A percentile compares a stretch with the other conserved stretches of the same genome.
Conservation (phyloP, 768 basidiomycete genomes). For the Russula griseocarnosa region DNA sequence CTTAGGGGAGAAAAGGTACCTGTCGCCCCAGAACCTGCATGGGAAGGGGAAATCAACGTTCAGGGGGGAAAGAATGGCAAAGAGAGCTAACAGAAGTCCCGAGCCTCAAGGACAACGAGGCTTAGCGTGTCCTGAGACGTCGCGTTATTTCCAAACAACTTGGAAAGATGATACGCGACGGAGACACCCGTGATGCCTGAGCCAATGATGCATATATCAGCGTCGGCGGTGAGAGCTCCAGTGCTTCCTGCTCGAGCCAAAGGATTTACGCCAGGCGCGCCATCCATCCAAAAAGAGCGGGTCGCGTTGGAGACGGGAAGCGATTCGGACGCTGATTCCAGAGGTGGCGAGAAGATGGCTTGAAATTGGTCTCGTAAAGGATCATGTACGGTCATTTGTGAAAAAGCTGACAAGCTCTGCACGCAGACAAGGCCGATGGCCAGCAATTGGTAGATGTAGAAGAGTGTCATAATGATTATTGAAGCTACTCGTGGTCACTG, state of each 20-base stretch:
- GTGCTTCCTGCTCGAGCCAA: conserved; percentile 62
- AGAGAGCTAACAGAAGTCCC: conserved; percentile 70
- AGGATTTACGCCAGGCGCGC: conserved; percentile 55
- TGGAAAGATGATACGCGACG: conserved; percentile 66
- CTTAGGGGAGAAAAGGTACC: conserved; percentile 40
- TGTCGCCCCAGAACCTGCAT: conserved; percentile 69
- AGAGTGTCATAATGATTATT: conserved; percentile 9
- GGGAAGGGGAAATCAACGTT: conserved; percentile 4
- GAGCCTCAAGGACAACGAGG: conserved; percentile 72
- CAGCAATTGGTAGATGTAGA: background rate
- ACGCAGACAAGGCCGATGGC: background rate
- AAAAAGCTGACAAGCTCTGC: background rate
- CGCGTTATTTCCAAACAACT: conserved; percentile 24
- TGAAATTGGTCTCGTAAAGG: conserved; percentile 3
- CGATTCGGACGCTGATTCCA: conserved; percentile 24
- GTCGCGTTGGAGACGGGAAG: conserved; percentile 63
- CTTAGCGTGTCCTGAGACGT: conserved; percentile 36
- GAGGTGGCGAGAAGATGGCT: background rate
- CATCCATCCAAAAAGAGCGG: conserved; percentile 68
- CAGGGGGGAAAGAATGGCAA: background rate
- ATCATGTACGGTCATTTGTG: background rate
- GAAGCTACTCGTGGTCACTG: background rate
- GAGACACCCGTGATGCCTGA: conserved; percentile 76
- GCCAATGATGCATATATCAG: conserved; percentile 76
- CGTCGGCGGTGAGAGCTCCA: conserved; percentile 52